Conservation (phyloP, 2,329 filamentous ascomycete species). For the Pleoardoris graminearum region DNA sequence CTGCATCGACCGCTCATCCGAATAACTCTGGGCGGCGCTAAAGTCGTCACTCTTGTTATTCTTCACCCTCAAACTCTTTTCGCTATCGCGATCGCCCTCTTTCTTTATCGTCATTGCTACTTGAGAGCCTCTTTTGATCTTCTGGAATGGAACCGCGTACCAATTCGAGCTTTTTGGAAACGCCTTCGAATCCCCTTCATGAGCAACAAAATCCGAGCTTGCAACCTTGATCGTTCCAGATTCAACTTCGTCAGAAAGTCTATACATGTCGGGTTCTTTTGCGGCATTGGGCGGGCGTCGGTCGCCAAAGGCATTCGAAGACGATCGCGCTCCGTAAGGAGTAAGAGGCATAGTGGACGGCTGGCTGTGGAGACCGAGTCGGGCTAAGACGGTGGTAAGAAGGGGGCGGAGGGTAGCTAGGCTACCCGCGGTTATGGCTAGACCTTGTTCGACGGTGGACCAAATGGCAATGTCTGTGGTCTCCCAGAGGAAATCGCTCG, state of each 20-base stretch:
- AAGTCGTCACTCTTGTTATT: constrained; percentile 15
- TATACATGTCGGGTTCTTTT: constrained; percentile 26
- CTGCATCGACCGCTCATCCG: constrained; percentile 27
- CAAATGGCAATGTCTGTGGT: constrained; percentile 44
- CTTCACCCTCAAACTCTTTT: constrained; percentile 28
- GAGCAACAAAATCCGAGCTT: constrained; percentile 17
- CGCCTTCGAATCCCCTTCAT: background rate
- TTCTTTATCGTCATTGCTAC: constrained; percentile 7
- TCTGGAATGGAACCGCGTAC: constrained; percentile 12
- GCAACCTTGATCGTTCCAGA: constrained; percentile 22
- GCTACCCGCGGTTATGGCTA: constrained; percentile 43
- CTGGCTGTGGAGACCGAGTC: constrained; percentile 30
- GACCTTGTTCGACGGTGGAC: constrained; percentile 42
- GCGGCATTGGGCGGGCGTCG: constrained; percentile 22
- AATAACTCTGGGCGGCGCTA: background rate
- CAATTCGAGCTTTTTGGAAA: constrained; percentile 11
- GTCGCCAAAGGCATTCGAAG: constrained; percentile 11
- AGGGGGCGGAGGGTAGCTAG: constrained; percentile 43
- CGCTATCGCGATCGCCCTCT: constrained; percentile 19
- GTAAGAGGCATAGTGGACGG: constrained; percentile 26
- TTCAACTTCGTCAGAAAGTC: constrained; percentile 16
- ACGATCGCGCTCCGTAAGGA: constrained; percentile 24
- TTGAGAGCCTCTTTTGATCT: constrained; percentile 1
- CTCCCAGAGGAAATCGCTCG: constrained; percentile 40
- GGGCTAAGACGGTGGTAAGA: constrained; percentile 29